Evolutionary conservation across 352 stramenopile genomes (phyloP).

Genomic region (Pilasporangium apinafurcum): DNA sequence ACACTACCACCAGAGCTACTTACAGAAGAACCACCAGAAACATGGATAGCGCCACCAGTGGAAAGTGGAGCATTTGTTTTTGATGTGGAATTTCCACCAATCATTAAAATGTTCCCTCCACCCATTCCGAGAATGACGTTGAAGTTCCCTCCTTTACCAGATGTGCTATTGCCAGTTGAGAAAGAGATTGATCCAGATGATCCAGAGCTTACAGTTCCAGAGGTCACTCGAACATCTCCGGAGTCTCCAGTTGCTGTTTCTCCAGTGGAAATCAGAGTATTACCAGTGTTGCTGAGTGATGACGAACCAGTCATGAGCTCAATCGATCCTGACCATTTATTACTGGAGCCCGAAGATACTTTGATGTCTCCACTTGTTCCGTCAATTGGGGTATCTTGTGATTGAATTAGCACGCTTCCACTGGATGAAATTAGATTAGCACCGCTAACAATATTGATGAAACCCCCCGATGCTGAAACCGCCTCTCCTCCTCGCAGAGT

Average conservation of each 20-base stretch:
- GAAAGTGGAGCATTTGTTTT: conserved; percentile 8
- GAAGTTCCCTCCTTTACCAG: conserved; percentile 17
- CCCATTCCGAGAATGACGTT: conserved; percentile 15
- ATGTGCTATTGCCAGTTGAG: conserved; percentile 17
- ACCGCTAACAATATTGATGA: conserved; percentile 36
- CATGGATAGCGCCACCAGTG: conserved; percentile 12
- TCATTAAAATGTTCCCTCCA: conserved; percentile 18
- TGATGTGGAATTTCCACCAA: background rate
- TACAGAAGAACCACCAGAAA: conserved; percentile 11
- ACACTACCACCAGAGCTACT: conserved; percentile 21
- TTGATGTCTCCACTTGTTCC: conserved; percentile 31
- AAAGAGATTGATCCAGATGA: conserved; percentile 18
- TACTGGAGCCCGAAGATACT: conserved; percentile 15
- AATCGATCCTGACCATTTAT: conserved; percentile 15
- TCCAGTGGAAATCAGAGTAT: conserved; percentile 18
- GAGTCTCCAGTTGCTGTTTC: conserved; percentile 13
- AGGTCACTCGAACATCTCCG: conserved; percentile 18
- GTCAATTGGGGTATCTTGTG: conserved; percentile 15
- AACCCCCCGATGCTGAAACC: conserved; percentile 31
- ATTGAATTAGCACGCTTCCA: conserved; percentile 29
- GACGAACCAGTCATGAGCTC: conserved; percentile 16
- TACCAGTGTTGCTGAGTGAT: conserved; percentile 17
- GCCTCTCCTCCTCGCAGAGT: conserved; percentile 28
- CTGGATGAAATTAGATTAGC: conserved; percentile 37
- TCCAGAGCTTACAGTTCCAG: conserved; percentile 7